A percentile compares a stretch with the other conserved stretches of the same genome.
Conservation (phyloP, 257 asterid species). For the Jaltomata sinuosa region DNA sequence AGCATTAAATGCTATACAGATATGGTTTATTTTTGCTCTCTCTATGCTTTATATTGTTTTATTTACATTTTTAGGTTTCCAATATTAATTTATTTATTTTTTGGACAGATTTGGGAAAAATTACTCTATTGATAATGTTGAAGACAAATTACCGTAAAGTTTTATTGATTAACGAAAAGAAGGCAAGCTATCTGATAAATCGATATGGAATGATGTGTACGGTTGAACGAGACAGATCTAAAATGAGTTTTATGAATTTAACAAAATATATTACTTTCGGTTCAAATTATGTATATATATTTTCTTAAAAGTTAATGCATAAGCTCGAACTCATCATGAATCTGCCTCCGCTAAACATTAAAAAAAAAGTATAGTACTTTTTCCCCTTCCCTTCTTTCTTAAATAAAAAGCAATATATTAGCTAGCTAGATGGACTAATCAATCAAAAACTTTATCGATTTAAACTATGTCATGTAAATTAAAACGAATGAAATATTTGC, state of each 20-base stretch:
- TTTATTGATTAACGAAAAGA: neutral
- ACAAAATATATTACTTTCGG: neutral
- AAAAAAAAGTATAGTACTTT: no score
- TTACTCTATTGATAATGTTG: neutral
- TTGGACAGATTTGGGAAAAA: neutral
- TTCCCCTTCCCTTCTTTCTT: no score
- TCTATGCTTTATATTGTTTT: neutral
- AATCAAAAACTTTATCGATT: no score
- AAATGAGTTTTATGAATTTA: neutral
- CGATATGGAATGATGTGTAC: neutral
- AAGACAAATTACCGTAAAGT: neutral
- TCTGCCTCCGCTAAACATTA: no score
- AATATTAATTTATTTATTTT: neutral
- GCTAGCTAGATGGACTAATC: no score
- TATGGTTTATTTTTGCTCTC: neutral
- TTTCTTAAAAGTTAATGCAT: no score
- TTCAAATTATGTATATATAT: neutral
- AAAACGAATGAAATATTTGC: no score
- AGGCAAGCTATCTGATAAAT: no score
- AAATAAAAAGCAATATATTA: no score
- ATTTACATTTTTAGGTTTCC: neutral
- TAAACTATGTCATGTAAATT: no score
- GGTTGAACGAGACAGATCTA: neutral
- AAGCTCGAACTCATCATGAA: no score
- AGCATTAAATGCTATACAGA: slow-evolving; percentile 25